phyloP scores from a whole-genome alignment of 2,329 filamentous ascomycete species.

The Hirsutella rhossiliensis region DNA sequence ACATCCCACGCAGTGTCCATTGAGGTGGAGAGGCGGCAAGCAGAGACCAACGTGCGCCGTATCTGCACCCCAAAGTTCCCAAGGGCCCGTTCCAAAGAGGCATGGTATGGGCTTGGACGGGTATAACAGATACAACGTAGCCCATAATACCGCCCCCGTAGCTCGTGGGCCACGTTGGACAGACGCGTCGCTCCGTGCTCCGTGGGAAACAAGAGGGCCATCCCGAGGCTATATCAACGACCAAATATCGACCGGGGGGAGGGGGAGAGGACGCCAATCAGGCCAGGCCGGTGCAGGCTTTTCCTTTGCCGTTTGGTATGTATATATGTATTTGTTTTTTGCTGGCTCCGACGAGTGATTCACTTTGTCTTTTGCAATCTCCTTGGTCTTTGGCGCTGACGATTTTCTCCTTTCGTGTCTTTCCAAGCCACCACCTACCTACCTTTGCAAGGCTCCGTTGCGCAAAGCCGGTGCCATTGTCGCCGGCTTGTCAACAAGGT shows the following conservation, averaged over 20 bases:
- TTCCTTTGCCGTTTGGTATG: not conserved
- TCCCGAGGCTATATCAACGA: not conserved
- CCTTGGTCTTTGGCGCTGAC: not conserved
- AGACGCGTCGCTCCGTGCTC: not conserved
- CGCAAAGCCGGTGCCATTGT: too few relatives aligned
- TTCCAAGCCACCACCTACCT: too few relatives aligned
- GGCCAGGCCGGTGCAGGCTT: not conserved
- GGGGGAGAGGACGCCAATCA: not conserved
- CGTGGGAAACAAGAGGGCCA: not conserved
- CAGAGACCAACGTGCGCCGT: not conserved
- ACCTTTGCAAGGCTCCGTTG: too few relatives aligned
- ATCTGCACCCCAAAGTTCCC: constrained; percentile 1
- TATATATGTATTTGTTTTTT: not conserved
- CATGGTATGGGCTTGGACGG: not conserved
- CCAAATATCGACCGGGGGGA: not conserved
- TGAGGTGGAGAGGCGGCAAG: not conserved
- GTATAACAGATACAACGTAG: not conserved
- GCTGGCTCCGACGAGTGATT: not conserved
- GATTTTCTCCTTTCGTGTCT: not conserved
- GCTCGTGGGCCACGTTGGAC: not conserved
- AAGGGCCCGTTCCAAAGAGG: not conserved
- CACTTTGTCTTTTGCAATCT: not conserved
- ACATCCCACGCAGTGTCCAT: not conserved
- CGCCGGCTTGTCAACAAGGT: not conserved
- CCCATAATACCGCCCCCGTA: not conserved